Conservation (phyloP, 1,139 yeast species). For the Blastobotrys arbuscula region DNA sequence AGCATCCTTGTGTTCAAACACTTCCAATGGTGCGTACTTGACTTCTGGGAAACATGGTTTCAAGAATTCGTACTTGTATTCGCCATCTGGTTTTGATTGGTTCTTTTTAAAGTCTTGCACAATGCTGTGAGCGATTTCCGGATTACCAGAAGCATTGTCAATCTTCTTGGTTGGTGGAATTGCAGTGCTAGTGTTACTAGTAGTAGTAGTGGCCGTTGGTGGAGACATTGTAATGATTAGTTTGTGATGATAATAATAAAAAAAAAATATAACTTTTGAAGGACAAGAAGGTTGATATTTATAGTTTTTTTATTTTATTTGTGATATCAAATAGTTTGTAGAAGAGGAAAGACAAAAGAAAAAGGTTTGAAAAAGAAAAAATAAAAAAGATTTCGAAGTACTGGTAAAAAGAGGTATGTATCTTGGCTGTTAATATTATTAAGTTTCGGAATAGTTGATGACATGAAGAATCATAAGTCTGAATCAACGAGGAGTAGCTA, state of each 20-base stretch:
- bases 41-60: slow-evolving; percentile 33
- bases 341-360: no score
- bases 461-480: no score
- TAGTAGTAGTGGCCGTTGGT: slow-evolving; percentile 11
- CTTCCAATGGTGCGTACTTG: slow-evolving; percentile 26
- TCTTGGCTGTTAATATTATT: no score
- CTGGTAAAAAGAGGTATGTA: no score
- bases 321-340: no score
- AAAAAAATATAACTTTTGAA: background rate
- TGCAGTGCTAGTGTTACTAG: slow-evolving; percentile 4
- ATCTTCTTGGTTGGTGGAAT: background rate
- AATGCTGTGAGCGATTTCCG: slow-evolving; percentile 11
- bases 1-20: slow-evolving; percentile 23
- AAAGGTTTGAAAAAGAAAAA: no score
- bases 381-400: no score
- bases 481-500: no score
- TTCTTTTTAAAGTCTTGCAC: slow-evolving; percentile 14
- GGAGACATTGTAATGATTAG: slow-evolving; percentile 10
- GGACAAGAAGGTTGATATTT: slow-evolving; percentile 1
- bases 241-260: background rate
- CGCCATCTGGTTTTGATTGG: slow-evolving; percentile 10
- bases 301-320: slow-evolving; percentile 1
- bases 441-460: no score
- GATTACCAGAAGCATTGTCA: no score
- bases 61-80: slow-evolving; percentile 28